Conservation (phyloP, 306 rosid species). For the Cucumis hystrix region DNA sequence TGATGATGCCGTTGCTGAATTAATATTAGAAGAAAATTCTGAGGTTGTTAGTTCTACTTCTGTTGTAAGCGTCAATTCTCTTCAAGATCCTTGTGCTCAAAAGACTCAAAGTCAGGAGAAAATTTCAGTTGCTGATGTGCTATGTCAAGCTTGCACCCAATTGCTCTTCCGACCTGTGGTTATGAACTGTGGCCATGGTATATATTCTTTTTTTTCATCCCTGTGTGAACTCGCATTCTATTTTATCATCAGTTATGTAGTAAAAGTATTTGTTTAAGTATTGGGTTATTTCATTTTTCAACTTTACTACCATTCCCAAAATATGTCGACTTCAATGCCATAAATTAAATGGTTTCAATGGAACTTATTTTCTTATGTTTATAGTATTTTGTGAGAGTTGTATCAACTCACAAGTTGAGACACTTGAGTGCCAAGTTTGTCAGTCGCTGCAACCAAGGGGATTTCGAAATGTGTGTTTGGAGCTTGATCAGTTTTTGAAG, state of each 20-base stretch:
- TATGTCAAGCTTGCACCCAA: conserved; percentile 55
- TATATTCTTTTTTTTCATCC: neutral
- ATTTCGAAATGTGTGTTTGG: conserved; percentile 62
- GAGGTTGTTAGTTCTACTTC: conserved; percentile 13
- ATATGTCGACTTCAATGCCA: neutral
- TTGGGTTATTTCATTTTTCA: neutral
- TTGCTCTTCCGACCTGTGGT: conserved; percentile 58
- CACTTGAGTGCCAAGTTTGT: conserved; percentile 60
- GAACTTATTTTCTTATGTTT: conserved; percentile 5
- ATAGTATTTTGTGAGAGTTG: conserved; percentile 68
- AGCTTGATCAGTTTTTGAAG: conserved; percentile 44
- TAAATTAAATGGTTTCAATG: neutral
- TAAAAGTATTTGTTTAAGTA: no score
- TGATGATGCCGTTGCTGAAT: neutral
- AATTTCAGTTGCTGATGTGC: conserved; percentile 46
- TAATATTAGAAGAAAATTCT: conserved; percentile 14
- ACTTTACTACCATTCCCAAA: conserved; percentile 7
- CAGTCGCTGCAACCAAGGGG: conserved; percentile 55
- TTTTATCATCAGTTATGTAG: neutral
- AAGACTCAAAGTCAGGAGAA: conserved; percentile 10
- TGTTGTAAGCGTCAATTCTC: conserved; percentile 12
- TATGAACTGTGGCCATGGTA: conserved; percentile 92
- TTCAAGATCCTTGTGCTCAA: conserved; percentile 5
- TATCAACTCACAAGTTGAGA: conserved; percentile 23
- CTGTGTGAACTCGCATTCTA: neutral